A percentile compares a stretch with the other conserved stretches of the same genome.
These are phyloP conservation scores for Chrysopogon serrulatus DNA, from an alignment of 176 grass and related monocot genomes.

Conservation along the genomic window DNA sequence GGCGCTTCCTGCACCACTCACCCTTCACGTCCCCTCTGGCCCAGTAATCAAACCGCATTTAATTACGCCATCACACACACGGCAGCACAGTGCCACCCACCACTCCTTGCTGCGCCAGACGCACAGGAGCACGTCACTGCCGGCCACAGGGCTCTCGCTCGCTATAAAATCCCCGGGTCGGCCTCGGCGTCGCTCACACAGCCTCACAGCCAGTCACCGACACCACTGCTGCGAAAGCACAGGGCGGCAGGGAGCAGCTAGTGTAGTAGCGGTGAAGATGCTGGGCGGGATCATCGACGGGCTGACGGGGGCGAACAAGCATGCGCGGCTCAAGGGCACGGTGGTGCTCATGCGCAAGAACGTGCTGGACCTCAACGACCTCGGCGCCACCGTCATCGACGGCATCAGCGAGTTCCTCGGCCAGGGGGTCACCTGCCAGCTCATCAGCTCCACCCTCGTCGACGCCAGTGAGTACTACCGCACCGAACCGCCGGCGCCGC, in stretches of 20 bases:
- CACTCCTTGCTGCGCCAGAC: not conserved
- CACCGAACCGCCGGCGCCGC: not conserved
- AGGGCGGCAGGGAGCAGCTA: not conserved
- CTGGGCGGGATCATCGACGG: slow-evolving; percentile 18
- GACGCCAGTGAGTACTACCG: slow-evolving; percentile 40
- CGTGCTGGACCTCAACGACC: slow-evolving; percentile 68
- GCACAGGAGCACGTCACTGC: not conserved
- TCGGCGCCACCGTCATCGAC: slow-evolving; percentile 53
- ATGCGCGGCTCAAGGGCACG: slow-evolving; percentile 30
- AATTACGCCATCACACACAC: not conserved
- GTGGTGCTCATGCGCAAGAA: slow-evolving; percentile 70
- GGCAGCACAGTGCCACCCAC: not conserved
- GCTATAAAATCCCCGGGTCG: not conserved
- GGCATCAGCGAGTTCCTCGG: slow-evolving; percentile 52
- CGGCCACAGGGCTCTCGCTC: too few species aligned
- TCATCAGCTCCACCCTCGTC: slow-evolving; percentile 58
- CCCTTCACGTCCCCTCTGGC: not conserved
- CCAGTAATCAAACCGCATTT: not conserved
- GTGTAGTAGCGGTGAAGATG: not conserved
- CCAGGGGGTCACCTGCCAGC: slow-evolving; percentile 53
- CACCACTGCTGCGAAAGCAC: not conserved
- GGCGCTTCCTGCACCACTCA: not conserved
- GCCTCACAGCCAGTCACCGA: not conserved
- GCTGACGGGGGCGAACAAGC: slow-evolving; percentile 14
- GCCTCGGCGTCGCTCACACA: not conserved